Base-by-base conservation (phyloP, 169 alveolate genomes). In the Plasmodium chabaudi region DNA sequence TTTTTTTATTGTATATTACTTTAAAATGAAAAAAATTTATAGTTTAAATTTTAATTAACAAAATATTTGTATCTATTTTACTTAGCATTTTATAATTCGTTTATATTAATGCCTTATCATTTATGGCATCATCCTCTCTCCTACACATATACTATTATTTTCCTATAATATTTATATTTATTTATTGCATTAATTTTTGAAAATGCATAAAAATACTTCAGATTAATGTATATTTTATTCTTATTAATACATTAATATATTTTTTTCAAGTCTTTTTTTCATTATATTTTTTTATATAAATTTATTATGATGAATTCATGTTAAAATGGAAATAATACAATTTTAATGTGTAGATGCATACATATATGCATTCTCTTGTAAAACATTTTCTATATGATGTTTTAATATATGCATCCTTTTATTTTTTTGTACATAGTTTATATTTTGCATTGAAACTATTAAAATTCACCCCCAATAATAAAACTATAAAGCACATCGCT, bases 151-250 rank as follows among this genome's bases (percentile, higher is more conserved):
- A 44, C 44, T 68, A 53, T 71, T 25, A 9, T 59, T 46, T 71
- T 51, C 55, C 27, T 53, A 34, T 65, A 49, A 12, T 71, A 9
- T 65, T 64, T 77, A 63, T 74, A 63, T 77, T 68, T 55, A 63
- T 63, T 77, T 77, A 63, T 57, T 60, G 63, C 63, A 9, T 19
- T 51, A 6, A 51, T 63, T 49, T 65, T 77, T 47, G 65, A 77
- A 77, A 17, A n/a, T 69, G 19, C 51, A 34, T 34, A 34, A 34
- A 34, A 34, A 34, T 34, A 3, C 7, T 7, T 34, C 42, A 34
- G 7, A 34, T 34, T 34, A 34, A 34, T 34, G 42, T 34, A 34
- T 34, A 34, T 34, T 34, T 34, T 34, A 34, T 34, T 34, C 4
- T 34, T 34, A 34, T 34, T 34, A 0, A 34, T 34, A 4, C 42